A percentile compares a stretch with the other conserved stretches of the same genome.
These are phyloP conservation scores for Astrephomene gubernaculifera DNA, from an alignment of 139 green algal species.

Conservation along the genomic window DNA sequence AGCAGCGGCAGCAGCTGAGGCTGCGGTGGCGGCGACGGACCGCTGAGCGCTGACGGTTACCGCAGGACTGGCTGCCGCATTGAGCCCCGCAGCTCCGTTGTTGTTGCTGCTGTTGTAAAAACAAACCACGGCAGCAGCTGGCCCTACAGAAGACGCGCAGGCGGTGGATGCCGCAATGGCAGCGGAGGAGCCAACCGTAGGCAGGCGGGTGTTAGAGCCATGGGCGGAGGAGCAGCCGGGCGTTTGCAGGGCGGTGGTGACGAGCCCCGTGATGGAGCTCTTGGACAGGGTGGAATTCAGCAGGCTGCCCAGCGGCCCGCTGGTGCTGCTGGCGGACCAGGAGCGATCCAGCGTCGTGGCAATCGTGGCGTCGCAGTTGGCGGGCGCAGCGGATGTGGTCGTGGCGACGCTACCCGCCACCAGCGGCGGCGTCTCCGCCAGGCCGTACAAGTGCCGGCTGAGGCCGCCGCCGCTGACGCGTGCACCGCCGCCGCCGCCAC, in stretches of 20 bases:
- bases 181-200: not conserved
- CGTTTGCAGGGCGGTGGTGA: not conserved
- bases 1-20: too few relatives aligned
- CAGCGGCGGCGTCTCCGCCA: not conserved
- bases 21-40: too few relatives aligned
- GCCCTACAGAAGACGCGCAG: too few relatives aligned
- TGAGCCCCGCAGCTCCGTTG: too few relatives aligned
- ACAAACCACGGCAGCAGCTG: too few relatives aligned
- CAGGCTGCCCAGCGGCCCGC: conserved; percentile 21
- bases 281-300: conserved; percentile 18
- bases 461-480: too few relatives aligned
- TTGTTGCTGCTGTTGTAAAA: too few relatives aligned
- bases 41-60: too few relatives aligned
- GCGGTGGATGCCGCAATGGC: too few relatives aligned
- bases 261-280: not conserved
- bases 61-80: too few relatives aligned
- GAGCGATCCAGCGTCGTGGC: not conserved
- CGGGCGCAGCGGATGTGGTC: not conserved
- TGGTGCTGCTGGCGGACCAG: conserved; percentile 21
- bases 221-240: conserved; percentile 17
- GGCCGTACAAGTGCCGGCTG: conserved; percentile 1
- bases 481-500: too few relatives aligned
- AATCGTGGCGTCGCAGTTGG: not conserved
- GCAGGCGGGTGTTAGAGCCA: conserved; percentile 1
- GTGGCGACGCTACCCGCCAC: not conserved